phyloP scores from a whole-genome alignment of 2,329 filamentous ascomycete species.

The Raffaelea albimanens region DNA sequence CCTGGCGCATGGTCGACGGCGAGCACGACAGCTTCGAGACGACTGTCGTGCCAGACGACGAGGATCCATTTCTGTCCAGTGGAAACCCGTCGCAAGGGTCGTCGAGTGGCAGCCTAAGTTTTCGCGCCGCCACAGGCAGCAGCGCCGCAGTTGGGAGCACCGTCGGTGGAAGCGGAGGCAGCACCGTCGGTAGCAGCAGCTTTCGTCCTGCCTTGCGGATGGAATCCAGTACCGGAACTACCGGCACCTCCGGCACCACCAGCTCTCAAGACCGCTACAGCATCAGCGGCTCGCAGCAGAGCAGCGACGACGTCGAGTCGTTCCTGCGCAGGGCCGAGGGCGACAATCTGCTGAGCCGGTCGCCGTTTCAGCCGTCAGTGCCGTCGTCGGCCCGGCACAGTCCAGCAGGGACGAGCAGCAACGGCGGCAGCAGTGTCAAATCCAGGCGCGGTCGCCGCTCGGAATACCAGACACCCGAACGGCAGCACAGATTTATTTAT shows the following conservation, averaged over 20 bases:
- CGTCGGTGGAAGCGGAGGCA: not conserved
- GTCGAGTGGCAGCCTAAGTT: no score
- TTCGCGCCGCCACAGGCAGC: no score
- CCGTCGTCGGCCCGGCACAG: slow-evolving; percentile 23
- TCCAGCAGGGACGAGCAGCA: not conserved
- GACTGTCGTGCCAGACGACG: slow-evolving; percentile 36
- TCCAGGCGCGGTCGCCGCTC: no score
- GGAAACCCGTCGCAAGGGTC: slow-evolving; percentile 32
- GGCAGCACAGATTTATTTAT: no score
- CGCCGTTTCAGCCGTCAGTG: slow-evolving; percentile 46
- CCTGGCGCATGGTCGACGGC: slow-evolving; percentile 52
- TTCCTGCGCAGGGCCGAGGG: slow-evolving; percentile 44
- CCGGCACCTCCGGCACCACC: no score
- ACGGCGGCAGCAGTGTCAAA: slow-evolving; percentile 12
- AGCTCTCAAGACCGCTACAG: slow-evolving; percentile 12
- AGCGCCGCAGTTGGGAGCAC: not conserved
- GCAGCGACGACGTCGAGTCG: slow-evolving; percentile 36
- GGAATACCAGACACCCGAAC: no score
- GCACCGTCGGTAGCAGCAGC: slow-evolving; percentile 3
- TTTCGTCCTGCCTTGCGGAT: no score
- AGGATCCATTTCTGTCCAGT: slow-evolving; percentile 28
- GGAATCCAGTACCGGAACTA: no score
- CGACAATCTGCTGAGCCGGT: slow-evolving; percentile 45
- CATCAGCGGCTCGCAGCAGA: not conserved
- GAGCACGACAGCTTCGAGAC: slow-evolving; percentile 54